Conservation (phyloP, 305 asterid species). For the Fraxinus albicans region DNA sequence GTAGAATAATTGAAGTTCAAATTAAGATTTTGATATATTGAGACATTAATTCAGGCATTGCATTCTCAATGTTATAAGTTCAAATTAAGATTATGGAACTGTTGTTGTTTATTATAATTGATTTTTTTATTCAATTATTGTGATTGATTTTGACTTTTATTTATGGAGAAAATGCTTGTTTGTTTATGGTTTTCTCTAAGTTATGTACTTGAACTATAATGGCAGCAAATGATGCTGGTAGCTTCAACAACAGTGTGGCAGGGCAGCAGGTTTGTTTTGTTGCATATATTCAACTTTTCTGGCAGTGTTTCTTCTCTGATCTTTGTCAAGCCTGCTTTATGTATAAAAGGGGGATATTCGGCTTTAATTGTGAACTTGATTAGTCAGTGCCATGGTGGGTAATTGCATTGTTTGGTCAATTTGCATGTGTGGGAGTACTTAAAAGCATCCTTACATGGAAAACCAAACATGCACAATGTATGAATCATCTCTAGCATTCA, state of each 20-base stretch:
- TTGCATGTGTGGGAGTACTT: background rate
- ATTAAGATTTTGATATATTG: background rate
- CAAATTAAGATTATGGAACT: background rate
- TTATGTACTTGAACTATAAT: slow-evolving; percentile 31
- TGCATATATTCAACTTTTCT: slow-evolving; percentile 21
- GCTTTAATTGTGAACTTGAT: background rate
- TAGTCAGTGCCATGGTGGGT: background rate
- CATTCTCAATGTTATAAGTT: background rate
- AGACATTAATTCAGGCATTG: background rate
- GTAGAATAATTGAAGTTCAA: background rate
- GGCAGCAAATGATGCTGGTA: slow-evolving; percentile 89
- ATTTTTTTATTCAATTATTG: background rate
- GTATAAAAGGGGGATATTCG: background rate
- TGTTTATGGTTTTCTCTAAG: slow-evolving; percentile 20
- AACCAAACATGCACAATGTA: background rate
- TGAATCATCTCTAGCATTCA: slow-evolving; percentile 9
- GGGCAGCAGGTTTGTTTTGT: slow-evolving; percentile 81
- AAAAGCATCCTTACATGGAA: background rate
- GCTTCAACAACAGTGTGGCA: slow-evolving; percentile 95
- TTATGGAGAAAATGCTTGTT: slow-evolving; percentile 13
- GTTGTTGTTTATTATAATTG: background rate
- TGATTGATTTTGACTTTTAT: background rate
- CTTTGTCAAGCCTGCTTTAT: background rate
- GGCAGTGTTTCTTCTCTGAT: background rate
- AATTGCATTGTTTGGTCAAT: background rate